Conservation (phyloP, 192 early-diverging fungal species). For the Backusella luteola region DNA sequence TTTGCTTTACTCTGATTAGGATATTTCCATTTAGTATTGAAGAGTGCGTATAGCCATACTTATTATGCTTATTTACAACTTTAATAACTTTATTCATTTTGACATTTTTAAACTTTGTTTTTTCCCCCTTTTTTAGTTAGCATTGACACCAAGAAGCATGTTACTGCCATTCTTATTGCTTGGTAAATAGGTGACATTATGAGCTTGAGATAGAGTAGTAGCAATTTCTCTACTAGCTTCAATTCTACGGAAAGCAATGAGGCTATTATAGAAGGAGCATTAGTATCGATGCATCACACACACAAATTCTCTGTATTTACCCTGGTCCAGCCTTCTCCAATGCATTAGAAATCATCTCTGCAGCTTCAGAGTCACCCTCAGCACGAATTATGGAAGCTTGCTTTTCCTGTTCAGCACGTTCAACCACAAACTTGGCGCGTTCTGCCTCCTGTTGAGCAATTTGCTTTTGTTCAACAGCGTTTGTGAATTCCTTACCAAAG, state of each 20-base stretch:
- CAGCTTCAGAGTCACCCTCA: constrained; percentile 95
- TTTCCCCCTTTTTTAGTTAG: not conserved
- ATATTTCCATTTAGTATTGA: no score
- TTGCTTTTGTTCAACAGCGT: constrained; percentile 97
- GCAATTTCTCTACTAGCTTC: constrained; percentile 98
- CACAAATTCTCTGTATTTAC: not conserved
- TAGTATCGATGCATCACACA: not conserved
- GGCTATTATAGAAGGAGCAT: constrained; percentile 49
- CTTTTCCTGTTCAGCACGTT: constrained; percentile 97
- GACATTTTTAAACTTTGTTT: not conserved
- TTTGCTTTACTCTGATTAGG: no score
- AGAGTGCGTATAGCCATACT: no score
- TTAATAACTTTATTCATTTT: no score
- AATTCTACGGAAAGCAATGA: constrained; percentile 94
- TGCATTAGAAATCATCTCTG: constrained; percentile 85
- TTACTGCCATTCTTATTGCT: constrained; percentile 57
- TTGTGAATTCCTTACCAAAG: constrained; percentile 98
- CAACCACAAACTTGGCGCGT: constrained; percentile 96
- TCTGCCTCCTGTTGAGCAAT: constrained; percentile 99
- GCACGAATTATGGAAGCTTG: constrained; percentile 94
- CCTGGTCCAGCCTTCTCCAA: constrained; percentile 91
- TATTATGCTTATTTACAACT: no score
- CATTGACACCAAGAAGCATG: constrained; percentile 67
- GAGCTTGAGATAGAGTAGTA: constrained; percentile 71
- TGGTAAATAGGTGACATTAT: constrained; percentile 93